Base-by-base conservation (phyloP, 306 rosid species). In the Cyclanthera cordifolia region DNA sequence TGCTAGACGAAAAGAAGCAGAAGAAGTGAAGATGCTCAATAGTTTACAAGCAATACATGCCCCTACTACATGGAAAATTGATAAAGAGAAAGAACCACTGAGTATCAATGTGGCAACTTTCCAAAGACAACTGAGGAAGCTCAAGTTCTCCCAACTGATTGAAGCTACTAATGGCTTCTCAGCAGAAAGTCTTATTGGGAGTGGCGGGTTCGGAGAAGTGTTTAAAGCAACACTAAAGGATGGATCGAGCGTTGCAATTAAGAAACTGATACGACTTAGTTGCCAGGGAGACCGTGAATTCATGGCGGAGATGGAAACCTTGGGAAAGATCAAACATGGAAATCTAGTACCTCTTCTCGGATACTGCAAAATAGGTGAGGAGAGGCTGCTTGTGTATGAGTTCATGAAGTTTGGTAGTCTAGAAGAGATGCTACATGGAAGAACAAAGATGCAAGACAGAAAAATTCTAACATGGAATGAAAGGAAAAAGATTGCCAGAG, bases 161-260 rank as follows among this genome's bases (percentile, higher is more conserved):
- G 97, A 92, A 80, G 97, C 97, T 59, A 92, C 97, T 73, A 92
- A 92, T 72, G 97, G 97, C 45, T 92, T 92, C 90, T 92, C 97
- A 13, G 97, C 96, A 6, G 96, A 68, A 69, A 89, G 96, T 77
- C 97, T 92, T 7, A 89, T 92, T 30, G 97, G 97, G 6, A 86
- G 83, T 60, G 97, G 97, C 43, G 97, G 97, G n/a, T 92, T 92
- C 20, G 97, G 97, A 15, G 97, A 92, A 78, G 97, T 92, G 72
- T 92, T 92, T 82, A 87, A 86, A 79, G 97, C 97, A 28, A 92
- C 95, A 4, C 77, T 92, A 60, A 87, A 84, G 76, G 97, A 92
- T 19, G 97, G 97, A 2, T 82, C 97, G 2, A 82, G 87, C 64
- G 97, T 92, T 34, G 97, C 97, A n/a, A 92, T 92, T 56, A 92